Conservation (phyloP, 805 yeast species). For the Myxozyma geophila region DNA sequence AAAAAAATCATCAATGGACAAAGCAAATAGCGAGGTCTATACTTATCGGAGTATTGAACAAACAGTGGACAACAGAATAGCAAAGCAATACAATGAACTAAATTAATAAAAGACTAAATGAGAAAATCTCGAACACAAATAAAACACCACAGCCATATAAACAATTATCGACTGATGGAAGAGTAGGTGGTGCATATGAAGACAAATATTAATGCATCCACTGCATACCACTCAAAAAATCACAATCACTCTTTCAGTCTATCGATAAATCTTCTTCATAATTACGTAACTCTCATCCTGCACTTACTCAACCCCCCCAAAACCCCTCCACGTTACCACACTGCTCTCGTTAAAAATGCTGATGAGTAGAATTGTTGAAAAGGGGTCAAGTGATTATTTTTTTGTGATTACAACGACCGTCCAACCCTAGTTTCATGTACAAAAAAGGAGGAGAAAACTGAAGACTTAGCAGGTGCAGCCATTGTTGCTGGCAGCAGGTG, state of each 20-base stretch:
- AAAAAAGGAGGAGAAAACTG: background rate
- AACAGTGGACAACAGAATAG: background rate
- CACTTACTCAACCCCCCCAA: background rate
- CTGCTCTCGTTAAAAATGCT: slow-evolving; percentile 6
- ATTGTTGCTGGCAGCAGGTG: slow-evolving; percentile 36
- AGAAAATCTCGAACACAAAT: slow-evolving; percentile 7
- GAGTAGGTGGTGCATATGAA: background rate
- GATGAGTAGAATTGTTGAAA: background rate
- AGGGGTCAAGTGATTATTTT: background rate
- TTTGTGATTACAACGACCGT: background rate
- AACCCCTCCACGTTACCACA: background rate
- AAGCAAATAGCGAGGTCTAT: background rate
- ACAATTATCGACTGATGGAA: slow-evolving; percentile 4
- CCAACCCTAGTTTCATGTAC: background rate
- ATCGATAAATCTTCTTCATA: background rate
- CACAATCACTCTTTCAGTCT: background rate
- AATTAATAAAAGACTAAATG: slow-evolving; percentile 2
- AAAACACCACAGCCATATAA: slow-evolving; percentile 26
- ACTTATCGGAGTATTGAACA: background rate
- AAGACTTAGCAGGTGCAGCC: slow-evolving; percentile 46
- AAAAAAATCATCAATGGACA: background rate
- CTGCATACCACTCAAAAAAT: background rate
- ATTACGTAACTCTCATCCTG: background rate
- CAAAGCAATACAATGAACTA: slow-evolving; percentile 1
- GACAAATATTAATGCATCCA: background rate